Evolutionary conservation across 2,329 filamentous ascomycete species (phyloP).

Genomic region (Trichoderma pleuroti): DNA sequence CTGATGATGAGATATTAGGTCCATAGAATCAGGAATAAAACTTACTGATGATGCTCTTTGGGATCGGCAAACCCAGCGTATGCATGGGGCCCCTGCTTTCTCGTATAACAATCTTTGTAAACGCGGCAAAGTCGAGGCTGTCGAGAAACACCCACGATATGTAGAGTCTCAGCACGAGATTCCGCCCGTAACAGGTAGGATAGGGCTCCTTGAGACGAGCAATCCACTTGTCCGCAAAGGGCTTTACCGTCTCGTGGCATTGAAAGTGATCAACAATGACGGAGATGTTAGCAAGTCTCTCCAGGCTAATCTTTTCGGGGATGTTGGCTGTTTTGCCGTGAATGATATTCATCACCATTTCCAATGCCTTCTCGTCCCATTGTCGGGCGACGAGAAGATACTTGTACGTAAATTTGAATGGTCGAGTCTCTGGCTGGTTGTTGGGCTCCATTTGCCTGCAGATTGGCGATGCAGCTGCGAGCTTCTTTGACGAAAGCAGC

Average conservation of each 20-base stretch:
- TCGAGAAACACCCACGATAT: conserved; percentile 6
- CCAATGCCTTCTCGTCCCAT: conserved; percentile 38
- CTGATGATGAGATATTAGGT: not conserved
- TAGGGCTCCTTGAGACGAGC: not conserved
- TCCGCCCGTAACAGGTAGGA: not conserved
- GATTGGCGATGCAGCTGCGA: conserved; percentile 31
- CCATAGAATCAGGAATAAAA: not conserved
- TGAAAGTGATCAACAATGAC: conserved; percentile 42
- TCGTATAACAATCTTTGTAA: not conserved
- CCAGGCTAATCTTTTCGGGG: conserved; percentile 35
- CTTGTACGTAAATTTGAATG: not conserved
- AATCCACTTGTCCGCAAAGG: conserved; percentile 28
- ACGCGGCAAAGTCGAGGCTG: not conserved
- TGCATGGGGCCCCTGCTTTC: conserved; percentile 6
- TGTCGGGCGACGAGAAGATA: conserved; percentile 11
- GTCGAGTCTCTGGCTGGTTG: conserved; percentile 3
- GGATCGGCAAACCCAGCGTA: not conserved
- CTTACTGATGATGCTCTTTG: not conserved
- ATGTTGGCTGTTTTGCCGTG: conserved; percentile 40
- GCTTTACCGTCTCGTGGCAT: conserved; percentile 40
- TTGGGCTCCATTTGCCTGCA: conserved; percentile 19
- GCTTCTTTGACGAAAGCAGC: conserved; percentile 34
- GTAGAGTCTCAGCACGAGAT: not conserved
- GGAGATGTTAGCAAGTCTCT: conserved; percentile 42
- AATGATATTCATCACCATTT: conserved; percentile 42